phyloP scores from a whole-genome alignment of 805 yeast genomes.

The Wickerhamiella shivajii region DNA sequence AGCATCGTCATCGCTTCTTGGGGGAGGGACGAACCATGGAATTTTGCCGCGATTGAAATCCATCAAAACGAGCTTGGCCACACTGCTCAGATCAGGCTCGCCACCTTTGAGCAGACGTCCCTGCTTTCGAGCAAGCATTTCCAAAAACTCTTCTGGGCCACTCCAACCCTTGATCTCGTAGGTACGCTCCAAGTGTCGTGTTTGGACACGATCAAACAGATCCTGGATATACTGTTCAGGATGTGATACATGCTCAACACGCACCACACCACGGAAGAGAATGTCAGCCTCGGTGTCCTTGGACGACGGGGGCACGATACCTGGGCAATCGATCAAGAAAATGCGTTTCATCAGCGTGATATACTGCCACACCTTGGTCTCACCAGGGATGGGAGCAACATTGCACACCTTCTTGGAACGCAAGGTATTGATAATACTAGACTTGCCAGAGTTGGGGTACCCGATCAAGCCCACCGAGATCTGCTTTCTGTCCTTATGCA shows the following conservation, averaged over 20 bases:
- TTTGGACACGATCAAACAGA: constrained; percentile 68
- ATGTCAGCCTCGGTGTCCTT: constrained; percentile 87
- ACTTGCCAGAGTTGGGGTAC: constrained; percentile 96
- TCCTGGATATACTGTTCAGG: constrained; percentile 95
- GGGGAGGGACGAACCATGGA: constrained; percentile 97
- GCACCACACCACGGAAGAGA: constrained; percentile 88
- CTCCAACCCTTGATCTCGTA: constrained; percentile 89
- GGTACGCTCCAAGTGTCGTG: constrained; percentile 85
- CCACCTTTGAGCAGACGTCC: constrained; percentile 94
- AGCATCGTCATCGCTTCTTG: constrained; percentile 48
- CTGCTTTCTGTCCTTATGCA: constrained; percentile 88
- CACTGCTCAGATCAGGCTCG: constrained; percentile 91
- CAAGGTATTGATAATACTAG: constrained; percentile 85
- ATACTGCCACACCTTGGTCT: constrained; percentile 98
- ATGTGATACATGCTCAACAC: constrained; percentile 92
- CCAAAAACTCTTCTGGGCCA: constrained; percentile 63
- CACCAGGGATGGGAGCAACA: constrained; percentile 98
- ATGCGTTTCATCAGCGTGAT: constrained; percentile 93
- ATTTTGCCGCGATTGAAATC: constrained; percentile 96
- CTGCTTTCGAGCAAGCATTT: constrained; percentile 78
- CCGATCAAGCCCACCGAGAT: constrained; percentile 96
- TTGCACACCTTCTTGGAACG: constrained; percentile 90
- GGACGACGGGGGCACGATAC: constrained; percentile 91
- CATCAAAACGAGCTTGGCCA: constrained; percentile 75
- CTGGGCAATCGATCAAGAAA: constrained; percentile 94